Percentiles rank a stretch among this genome's conserved stretches.
Evolutionary conservation across 2,329 filamentous ascomycete species (phyloP).

Genomic region (Knufia fluminis): DNA sequence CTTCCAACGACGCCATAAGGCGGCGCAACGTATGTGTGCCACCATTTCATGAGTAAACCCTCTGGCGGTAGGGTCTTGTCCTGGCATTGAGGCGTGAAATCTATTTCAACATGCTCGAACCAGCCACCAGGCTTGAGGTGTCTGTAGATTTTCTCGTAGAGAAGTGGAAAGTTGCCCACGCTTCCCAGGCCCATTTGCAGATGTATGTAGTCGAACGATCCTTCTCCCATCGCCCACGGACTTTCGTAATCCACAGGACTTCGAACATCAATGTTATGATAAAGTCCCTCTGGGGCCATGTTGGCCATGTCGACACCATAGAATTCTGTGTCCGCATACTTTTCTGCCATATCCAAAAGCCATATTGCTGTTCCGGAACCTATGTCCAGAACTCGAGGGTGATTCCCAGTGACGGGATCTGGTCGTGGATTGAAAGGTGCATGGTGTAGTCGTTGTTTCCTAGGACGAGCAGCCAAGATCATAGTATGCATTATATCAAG

Average conservation of each 20-base stretch:
- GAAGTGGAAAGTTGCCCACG: constrained; percentile 62
- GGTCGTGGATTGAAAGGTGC: constrained; percentile 27
- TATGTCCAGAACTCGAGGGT: constrained; percentile 50
- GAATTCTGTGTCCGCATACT: constrained; percentile 51
- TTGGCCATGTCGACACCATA: constrained; percentile 53
- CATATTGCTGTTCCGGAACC: constrained; percentile 88
- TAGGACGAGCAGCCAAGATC: constrained; percentile 54
- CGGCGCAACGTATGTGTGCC: constrained; percentile 50
- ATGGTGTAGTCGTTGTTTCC: constrained; percentile 31
- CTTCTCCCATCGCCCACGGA: constrained; percentile 58
- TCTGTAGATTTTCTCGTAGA: constrained; percentile 63
- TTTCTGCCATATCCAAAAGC: constrained; percentile 76
- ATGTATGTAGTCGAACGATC: constrained; percentile 75
- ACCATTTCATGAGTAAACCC: constrained; percentile 48
- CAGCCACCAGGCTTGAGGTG: constrained; percentile 70
- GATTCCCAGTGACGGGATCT: constrained; percentile 5
- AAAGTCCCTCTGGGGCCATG: constrained; percentile 57
- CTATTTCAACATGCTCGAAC: constrained; percentile 84
- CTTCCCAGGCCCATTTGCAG: constrained; percentile 70
- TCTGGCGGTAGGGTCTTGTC: constrained; percentile 51
- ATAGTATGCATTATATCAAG: constrained; percentile 76
- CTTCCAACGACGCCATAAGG: constrained; percentile 58
- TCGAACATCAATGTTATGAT: constrained; percentile 57
- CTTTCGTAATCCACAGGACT: constrained; percentile 68
- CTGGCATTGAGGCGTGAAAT: constrained; percentile 66